Base-by-base conservation (phyloP, 2,329 filamentous ascomycete genomes). In the Biscogniauxia marginata region DNA sequence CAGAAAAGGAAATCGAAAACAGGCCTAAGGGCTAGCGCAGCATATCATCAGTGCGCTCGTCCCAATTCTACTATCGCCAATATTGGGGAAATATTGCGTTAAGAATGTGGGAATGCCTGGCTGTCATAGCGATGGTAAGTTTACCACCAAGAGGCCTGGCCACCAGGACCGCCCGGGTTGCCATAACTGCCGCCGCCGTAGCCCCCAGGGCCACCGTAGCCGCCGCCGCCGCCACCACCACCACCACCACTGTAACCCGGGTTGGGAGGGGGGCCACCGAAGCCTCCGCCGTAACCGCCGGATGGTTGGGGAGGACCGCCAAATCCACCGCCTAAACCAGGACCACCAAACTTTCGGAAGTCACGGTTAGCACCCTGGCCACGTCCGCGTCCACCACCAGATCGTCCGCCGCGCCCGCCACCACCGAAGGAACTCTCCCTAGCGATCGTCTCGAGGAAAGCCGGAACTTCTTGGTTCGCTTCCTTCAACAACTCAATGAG, bases 401-500 rank as follows among this genome's bases (percentile, higher is more conserved):
- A 80, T 58, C 86, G 80, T 20, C 79, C 74, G 49, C 83, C 77
- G 57, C 87, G 81, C 54, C 87, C 76, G 54, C 87, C 78, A 52
- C 85, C 75, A 52, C 91, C 90, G 65, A 86, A 96, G 67, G 90
- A 90, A 63, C 91, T 90, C 78, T 99, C 95, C 62, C 95, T 92
- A 69, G 95, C 93, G 77, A 99, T 96, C 71, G 90, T 96, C 84
- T 99, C 95, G 59, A 99, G 84, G 85, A 98, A 99, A 49, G 83
- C 74, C 25, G 95, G 95, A 61, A 98, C 85, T 71, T 99, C 95
- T 77, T 99, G 95, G 80, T 99, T 96, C 65, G 95, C 95, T 77
- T 99, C 95, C 83, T 98, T 98, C 65, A 99, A 85, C 23, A 99
- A 86, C n/a, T 99, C 95, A 67, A 99, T 85, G 60, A 99, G 86